A percentile compares a stretch with the other conserved stretches of the same genome.
Evolutionary conservation across 306 rosid genomes (phyloP).

Genomic region (Amphicarpaea edgeworthii): DNA sequence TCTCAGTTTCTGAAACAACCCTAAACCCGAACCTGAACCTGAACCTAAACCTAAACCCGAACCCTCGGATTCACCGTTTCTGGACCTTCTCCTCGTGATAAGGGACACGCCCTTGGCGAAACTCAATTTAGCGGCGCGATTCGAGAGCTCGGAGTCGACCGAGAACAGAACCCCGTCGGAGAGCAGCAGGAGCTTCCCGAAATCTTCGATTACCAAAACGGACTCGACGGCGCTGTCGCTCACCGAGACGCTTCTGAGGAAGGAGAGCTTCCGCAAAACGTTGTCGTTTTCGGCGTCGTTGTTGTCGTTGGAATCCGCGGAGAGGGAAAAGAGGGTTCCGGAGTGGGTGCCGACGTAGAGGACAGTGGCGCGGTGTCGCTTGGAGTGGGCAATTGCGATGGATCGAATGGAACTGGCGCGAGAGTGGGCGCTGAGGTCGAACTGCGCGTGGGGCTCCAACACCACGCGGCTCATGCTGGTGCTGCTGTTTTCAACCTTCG

Average conservation of each 20-base stretch:
- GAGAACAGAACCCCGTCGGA: slow-evolving; percentile 74
- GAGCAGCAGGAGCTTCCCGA: slow-evolving; percentile 67
- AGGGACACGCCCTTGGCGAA: slow-evolving; percentile 69
- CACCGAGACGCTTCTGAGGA: slow-evolving; percentile 59
- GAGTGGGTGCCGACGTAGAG: slow-evolving; percentile 75
- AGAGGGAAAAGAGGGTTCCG: slow-evolving; percentile 72
- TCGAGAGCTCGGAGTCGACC: slow-evolving; percentile 65
- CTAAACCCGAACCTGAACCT: slow-evolving; percentile 38
- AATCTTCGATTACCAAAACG: slow-evolving; percentile 60
- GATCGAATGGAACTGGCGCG: slow-evolving; percentile 63
- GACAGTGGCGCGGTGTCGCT: slow-evolving; percentile 46
- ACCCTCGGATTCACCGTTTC: slow-evolving; percentile 63
- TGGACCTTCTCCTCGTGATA: slow-evolving; percentile 63
- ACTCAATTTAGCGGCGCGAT: slow-evolving; percentile 62
- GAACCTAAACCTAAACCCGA: slow-evolving; percentile 31
- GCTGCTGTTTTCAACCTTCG: slow-evolving; percentile 55
- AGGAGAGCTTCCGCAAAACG: slow-evolving; percentile 54
- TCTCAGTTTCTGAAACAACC: slow-evolving; percentile 69
- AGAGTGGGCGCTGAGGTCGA: slow-evolving; percentile 64
- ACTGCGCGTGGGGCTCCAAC: slow-evolving; percentile 74
- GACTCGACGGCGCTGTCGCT: slow-evolving; percentile 62
- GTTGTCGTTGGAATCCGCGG: slow-evolving; percentile 45
- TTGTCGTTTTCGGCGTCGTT: background rate
- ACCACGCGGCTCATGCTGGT: slow-evolving; percentile 62
- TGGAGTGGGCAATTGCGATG: slow-evolving; percentile 55